A percentile compares a stretch with the other conserved stretches of the same genome.
Evolutionary conservation across 225 moss, liverwort and hornwort genomes (phyloP).

Genomic region (Lunularia cruciata): DNA sequence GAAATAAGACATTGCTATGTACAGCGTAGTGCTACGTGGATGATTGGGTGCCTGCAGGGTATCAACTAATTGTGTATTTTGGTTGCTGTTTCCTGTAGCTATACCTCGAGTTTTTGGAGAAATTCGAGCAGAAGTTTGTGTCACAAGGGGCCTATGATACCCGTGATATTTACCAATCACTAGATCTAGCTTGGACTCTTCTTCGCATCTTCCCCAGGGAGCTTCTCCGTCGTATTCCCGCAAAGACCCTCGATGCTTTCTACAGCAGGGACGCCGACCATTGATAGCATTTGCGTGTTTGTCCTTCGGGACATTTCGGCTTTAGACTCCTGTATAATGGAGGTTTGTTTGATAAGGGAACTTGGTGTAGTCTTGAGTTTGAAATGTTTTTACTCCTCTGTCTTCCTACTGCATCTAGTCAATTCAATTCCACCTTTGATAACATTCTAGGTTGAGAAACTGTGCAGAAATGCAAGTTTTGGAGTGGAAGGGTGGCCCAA

Average conservation of each 20-base stretch:
- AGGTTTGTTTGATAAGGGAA: constrained; percentile 22
- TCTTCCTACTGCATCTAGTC: constrained; percentile 4
- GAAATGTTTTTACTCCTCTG: constrained; percentile 12
- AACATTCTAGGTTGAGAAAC: constrained; percentile 22
- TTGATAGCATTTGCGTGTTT: constrained; percentile 13
- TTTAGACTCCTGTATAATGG: constrained; percentile 14
- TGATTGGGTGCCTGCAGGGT: no score
- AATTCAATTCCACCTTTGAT: constrained; percentile 22
- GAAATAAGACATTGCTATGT: no score
- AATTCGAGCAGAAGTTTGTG: constrained; percentile 90
- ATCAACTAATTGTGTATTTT: no score
- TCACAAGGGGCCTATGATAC: constrained; percentile 91
- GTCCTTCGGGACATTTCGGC: not conserved
- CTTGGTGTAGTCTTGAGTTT: not conserved
- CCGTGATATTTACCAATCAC: constrained; percentile 90
- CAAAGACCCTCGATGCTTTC: constrained; percentile 77
- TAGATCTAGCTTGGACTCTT: constrained; percentile 91
- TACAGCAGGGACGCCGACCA: constrained; percentile 74
- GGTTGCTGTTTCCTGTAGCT: constrained; percentile 31
- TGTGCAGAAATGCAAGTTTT: constrained; percentile 25
- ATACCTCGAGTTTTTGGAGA: constrained; percentile 90
- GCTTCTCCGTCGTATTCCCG: constrained; percentile 91
- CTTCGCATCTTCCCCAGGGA: constrained; percentile 89
- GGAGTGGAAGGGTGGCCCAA: constrained; percentile 16
- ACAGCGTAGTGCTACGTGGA: no score